Base-by-base conservation (phyloP, 2,329 filamentous ascomycete species). In the Penicillium sp. region DNA sequence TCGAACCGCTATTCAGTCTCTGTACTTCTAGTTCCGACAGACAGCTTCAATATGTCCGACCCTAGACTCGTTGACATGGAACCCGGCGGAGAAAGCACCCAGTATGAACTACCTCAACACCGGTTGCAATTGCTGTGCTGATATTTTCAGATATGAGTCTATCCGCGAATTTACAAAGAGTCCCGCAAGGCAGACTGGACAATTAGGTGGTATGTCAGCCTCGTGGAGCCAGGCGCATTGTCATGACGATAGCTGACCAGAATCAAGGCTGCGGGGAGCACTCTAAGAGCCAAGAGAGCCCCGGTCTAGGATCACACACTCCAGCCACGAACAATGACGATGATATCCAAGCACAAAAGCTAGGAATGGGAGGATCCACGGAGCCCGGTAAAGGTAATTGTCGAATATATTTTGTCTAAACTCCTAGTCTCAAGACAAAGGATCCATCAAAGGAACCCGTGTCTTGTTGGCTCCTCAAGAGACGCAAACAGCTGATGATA, bases 21-120 rank as follows among this genome's bases (percentile, higher is more conserved):
- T 29, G 7, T 27, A 30, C 9, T 11, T 16, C 13, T 35, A 41
- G 41, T 14, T 25, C 12, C 14, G 16, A 36, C 18, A 16, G 34
- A 10, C 4, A 31, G 4, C 13, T 39, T 28, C 38, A 56, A 16
- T 9, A 81, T 81, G 78, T 75, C 77, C 8, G 59, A 65, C 53
- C 67, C 72, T 14, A 75, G 76, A 55, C 70, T 84, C 35, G 79
- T 84, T 75, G 75, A 81, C 57, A 83, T 79, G 27, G 77, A 77
- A 49, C 72, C 74, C 14, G 82, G 82, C 61, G 82, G 82, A 56
- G 80, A 84, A 65, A 75, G 75, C 50, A 78, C 77, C 4, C 81
- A 81, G 76, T 81, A 72, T 46, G 70, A 43, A 14, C 19, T 11
- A 6, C 42, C 30, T 31, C 37, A 33, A 39, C 14, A 11, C 18